Base-by-base conservation (phyloP, 306 rosid genomes). In the Prinsepia uniflora region DNA sequence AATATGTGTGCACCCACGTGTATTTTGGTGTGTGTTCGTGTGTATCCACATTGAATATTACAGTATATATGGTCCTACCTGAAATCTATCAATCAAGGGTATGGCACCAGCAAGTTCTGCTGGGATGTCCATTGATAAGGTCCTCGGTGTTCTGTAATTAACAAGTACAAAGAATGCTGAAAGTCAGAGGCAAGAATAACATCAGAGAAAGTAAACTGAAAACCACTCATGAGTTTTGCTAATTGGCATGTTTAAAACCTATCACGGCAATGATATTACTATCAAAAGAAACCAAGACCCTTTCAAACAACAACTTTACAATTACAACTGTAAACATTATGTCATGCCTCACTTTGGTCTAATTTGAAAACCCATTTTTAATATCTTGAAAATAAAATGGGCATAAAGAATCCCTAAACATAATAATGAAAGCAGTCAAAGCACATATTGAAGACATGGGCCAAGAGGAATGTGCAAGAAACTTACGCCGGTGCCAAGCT, bases 41-140 rank as follows among this genome's bases (percentile, higher is more conserved):
- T 30, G 60, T 46, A 36, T 68, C 22, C 41, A 8, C 4, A 14
- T 19, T 42, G 45, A 54, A 41, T 18, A 17, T 55, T 14, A 55
- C 40, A 53, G 7, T 52, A 39, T 18, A 54, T 34, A 36, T 50
- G 72, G 12, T 17, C 80, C 74, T 72, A 86, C 98, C 88, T 94
- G 98, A 63, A 94, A 94, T 83, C 83, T 89, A 77, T 86, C 90
- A 24, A 94, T 83, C 87, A 94, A 78, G 71, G 96, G 98, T 71
- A 94, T 81, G 67, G 94, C 98, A 72, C 92, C 92, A n/a, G 92
- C 90, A 6, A 94, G 91, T 75, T 94, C 97, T 22, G 88, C 85
- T 10, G 98, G 96, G 80, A 94, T 74, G 41, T 86, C 78, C 91
- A 83, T 83, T 59, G 97, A 85, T 36, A 83, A 71, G 66, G 96